Evolutionary conservation across 1,284 basidiomycete species (phyloP).

Genomic region (Irpex sp.): DNA sequence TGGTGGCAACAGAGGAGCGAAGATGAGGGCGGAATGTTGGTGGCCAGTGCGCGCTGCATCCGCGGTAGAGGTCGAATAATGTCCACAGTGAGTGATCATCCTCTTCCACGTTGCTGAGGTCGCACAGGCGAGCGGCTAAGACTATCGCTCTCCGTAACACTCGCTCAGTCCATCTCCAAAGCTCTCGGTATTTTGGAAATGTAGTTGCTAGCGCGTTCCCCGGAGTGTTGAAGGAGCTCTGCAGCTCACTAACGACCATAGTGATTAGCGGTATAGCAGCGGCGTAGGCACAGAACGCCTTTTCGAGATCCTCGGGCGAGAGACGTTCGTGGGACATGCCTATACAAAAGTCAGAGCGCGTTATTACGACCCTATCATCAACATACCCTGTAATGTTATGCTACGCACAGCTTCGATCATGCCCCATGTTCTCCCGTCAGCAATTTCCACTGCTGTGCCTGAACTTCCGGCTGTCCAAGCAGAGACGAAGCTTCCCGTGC

Average conservation of each 20-base stretch:
- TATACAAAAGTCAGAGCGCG: slow-evolving; percentile 18
- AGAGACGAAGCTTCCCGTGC: slow-evolving; percentile 44
- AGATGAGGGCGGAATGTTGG: slow-evolving; percentile 70
- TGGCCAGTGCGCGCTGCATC: slow-evolving; percentile 70
- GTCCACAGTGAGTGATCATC: slow-evolving; percentile 45
- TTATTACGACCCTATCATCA: background rate
- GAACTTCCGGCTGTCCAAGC: slow-evolving; percentile 30
- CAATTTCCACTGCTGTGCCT: slow-evolving; percentile 38
- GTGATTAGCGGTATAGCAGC: slow-evolving; percentile 51
- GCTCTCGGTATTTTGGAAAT: slow-evolving; percentile 63
- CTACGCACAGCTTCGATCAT: slow-evolving; percentile 62
- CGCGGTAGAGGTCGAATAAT: slow-evolving; percentile 60
- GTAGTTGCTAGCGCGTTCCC: slow-evolving; percentile 39
- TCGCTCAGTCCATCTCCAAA: slow-evolving; percentile 78
- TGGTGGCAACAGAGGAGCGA: slow-evolving; percentile 61
- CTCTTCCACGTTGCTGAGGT: slow-evolving; percentile 30
- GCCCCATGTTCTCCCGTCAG: slow-evolving; percentile 63
- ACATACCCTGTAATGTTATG: slow-evolving; percentile 65
- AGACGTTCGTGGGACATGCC: slow-evolving; percentile 54
- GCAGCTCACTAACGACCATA: slow-evolving; percentile 46
- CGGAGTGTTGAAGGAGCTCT: slow-evolving; percentile 31
- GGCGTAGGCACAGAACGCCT: slow-evolving; percentile 54
- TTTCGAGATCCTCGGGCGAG: slow-evolving; percentile 39
- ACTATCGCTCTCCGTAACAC: slow-evolving; percentile 67
- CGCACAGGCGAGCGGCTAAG: slow-evolving; percentile 47